Evolutionary conservation across 495 filamentous ascomycete species (phyloP).

Genomic region (Aspergillus sparsus): DNA sequence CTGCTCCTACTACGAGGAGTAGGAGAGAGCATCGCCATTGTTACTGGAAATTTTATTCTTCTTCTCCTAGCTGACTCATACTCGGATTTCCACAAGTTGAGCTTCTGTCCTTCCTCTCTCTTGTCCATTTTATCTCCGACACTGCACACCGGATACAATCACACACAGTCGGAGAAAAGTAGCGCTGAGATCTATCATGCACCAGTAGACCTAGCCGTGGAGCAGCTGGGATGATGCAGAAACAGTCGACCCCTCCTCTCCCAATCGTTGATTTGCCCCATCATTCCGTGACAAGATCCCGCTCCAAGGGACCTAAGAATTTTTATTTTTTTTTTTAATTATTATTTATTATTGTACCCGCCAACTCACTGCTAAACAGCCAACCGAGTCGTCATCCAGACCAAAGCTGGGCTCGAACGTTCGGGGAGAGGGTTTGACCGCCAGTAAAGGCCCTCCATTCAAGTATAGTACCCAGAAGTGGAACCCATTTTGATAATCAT

Average conservation of each 20-base stretch:
- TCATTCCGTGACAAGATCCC: slow-evolving; percentile 16
- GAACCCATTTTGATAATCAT: slow-evolving; percentile 21
- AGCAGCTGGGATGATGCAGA: slow-evolving; percentile 16
- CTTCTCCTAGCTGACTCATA: too few species aligned
- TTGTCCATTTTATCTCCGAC: slow-evolving; percentile 2
- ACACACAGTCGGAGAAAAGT: not conserved
- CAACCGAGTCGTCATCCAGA: slow-evolving; percentile 21
- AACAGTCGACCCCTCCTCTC: not conserved
- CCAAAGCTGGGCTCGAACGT: slow-evolving; percentile 26
- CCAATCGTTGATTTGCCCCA: slow-evolving; percentile 15
- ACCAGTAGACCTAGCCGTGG: slow-evolving; percentile 11
- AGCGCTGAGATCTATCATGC: slow-evolving; percentile 20
- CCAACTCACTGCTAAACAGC: slow-evolving; percentile 11
- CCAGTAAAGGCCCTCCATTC: slow-evolving; percentile 23
- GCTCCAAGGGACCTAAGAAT: slow-evolving; percentile 6
- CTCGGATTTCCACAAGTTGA: too few species aligned
- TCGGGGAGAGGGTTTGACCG: slow-evolving; percentile 24
- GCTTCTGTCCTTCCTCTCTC: not conserved
- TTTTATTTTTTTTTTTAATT: slow-evolving; percentile 10
- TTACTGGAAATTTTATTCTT: too few species aligned
- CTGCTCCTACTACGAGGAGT: too few species aligned
- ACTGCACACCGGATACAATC: slow-evolving; percentile 4
- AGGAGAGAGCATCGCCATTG: too few species aligned
- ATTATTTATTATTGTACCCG: slow-evolving; percentile 9
- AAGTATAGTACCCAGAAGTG: slow-evolving; percentile 26